Evolutionary conservation across 345 rosid genomes (phyloP).

Genomic region (Microcos paniculata): DNA sequence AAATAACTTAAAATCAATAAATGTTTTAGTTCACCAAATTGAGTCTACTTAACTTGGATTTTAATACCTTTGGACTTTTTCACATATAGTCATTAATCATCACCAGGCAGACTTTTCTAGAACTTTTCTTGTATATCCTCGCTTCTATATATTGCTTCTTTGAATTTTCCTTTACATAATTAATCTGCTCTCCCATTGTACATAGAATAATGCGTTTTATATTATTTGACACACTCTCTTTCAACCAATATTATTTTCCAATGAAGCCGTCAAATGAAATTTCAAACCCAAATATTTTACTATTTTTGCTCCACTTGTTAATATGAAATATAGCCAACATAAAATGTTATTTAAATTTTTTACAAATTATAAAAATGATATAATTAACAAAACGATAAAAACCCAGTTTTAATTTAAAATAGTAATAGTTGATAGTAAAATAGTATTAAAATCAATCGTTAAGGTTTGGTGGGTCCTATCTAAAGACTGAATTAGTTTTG

Average conservation of each 20-base stretch:
- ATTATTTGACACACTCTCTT: not conserved
- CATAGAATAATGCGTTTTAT: not conserved
- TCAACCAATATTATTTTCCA: not conserved
- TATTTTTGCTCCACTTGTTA: not conserved
- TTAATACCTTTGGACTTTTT: not conserved
- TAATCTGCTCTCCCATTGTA: not conserved
- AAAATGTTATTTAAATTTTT: not conserved
- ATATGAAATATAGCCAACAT: not conserved
- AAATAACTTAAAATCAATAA: not conserved
- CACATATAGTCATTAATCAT: not conserved
- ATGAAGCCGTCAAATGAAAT: not conserved
- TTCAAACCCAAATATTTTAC: not conserved
- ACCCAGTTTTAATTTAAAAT: not conserved
- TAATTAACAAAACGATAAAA: not conserved
- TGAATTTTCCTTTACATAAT: not conserved
- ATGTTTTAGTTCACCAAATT: slow-evolving; percentile 7
- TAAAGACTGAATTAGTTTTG: slow-evolving; percentile 20
- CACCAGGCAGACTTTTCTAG: not conserved
- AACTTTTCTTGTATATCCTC: not conserved
- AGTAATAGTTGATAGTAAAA: not conserved
- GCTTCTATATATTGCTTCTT: not conserved
- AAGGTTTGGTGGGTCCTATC: slow-evolving; percentile 19
- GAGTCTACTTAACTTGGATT: not conserved
- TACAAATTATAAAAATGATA: too few species aligned
- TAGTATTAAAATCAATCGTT: slow-evolving; percentile 11